Base-by-base conservation (phyloP, 306 rosid genomes). In the Cicer pinnatifidum region DNA sequence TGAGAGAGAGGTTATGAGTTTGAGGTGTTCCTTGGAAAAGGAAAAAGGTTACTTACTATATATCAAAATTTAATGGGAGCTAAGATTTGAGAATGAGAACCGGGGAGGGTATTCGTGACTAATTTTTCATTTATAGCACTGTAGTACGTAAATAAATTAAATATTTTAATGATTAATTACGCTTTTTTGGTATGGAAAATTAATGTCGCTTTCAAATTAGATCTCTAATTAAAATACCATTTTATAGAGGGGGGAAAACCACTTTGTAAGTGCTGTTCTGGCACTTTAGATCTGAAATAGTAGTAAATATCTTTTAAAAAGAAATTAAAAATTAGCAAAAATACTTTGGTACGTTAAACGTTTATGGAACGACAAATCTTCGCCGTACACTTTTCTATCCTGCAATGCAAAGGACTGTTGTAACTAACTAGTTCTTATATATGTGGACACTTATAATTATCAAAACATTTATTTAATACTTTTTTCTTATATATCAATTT, bases 11-110 rank as follows among this genome's bases (percentile, higher is more conserved):
- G 33, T 8, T 38, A 13, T 39, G 48, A 57, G 40, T 51, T 53
- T 53, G 16, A 33, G 19, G 13, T 33, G 67, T 64, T 64, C 1
- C 69, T 64, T 39, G 69, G 69, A 17, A 64, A 64, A 16, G 51
- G 5, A 16, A 64, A 64, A 64, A 64, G 68, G 23, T 15, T 62
- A 40, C n/a, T 17, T 17, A 17, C 19, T 6, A 13, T 16, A 8
- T 50, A 50, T 5, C 8, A 5, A 50, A 50, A 50, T 12, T 50
- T 6, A 13, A 58, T 33, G 64, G 39, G 19, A 6, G 17, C 44
- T 35, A n/a, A 64, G 33, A 41, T 41, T 41, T 40, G 51, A 11
- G 66, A 59, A 12, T 59, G 12, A 23, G 37, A 1, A 9, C 2
- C 33, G 33, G 69, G 52, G 69, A 40, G 9, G 15, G 69, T 64